Percentiles rank a stretch among this genome's conserved stretches.
phyloP scores from a whole-genome alignment of 2,329 filamentous ascomycete genomes.

The Fusarium pseudonygamai region DNA sequence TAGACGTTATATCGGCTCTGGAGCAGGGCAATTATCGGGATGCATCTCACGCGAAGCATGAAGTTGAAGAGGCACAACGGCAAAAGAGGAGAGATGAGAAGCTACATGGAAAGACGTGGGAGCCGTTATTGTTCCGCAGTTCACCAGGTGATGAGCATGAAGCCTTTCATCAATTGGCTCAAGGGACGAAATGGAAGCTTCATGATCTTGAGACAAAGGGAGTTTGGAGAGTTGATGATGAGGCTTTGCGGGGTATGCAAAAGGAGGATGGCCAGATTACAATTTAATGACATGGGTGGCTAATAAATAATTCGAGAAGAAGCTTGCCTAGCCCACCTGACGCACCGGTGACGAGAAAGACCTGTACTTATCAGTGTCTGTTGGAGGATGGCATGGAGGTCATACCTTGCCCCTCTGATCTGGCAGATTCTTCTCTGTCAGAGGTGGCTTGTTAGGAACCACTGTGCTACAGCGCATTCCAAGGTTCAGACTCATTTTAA shows the following conservation, averaged over 20 bases:
- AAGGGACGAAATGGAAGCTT: slow-evolving; percentile 19
- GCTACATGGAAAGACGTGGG: slow-evolving; percentile 47
- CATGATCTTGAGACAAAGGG: slow-evolving; percentile 27
- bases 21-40: slow-evolving; percentile 77
- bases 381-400: no score
- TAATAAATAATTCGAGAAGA: no score
- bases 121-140: slow-evolving; percentile 28
- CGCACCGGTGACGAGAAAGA: no score
- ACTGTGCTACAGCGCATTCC: no score
- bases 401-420: no score
- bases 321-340: no score
- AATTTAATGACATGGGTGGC: neutral
- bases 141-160: neutral
- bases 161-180: slow-evolving; percentile 13
- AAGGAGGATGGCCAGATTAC: neutral
- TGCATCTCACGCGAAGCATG: slow-evolving; percentile 76
- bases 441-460: no score
- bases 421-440: no score
- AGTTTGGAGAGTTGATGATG: slow-evolving; percentile 30
- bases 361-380: no score
- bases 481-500: no score
- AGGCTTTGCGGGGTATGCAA: neutral
- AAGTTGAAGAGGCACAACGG: slow-evolving; percentile 84
- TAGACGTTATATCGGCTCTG: slow-evolving; percentile 77
- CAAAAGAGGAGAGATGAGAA: slow-evolving; percentile 76